Percentiles rank a stretch among this genome's conserved stretches.
Conservation (phyloP, 352 stramenopile genomes). For the Phytophthora colocasiae region DNA sequence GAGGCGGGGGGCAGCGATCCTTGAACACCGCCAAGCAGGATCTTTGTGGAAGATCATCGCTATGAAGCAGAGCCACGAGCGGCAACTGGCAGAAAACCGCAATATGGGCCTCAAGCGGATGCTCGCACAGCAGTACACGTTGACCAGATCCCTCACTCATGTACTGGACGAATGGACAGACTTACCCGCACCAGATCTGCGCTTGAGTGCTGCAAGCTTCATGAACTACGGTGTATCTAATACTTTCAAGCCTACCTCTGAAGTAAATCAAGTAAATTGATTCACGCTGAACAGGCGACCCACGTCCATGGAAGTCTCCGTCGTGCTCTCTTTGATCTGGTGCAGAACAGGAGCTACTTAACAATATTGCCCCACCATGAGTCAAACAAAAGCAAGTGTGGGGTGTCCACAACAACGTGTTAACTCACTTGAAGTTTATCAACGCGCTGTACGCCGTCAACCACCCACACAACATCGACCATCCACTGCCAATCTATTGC, state of each 20-base stretch:
- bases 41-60: conserved; percentile 35
- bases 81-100: conserved; percentile 20
- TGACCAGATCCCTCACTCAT: conserved; percentile 20
- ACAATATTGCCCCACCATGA: no score
- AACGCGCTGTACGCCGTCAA: neutral
- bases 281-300: neutral
- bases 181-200: conserved; percentile 11
- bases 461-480: neutral
- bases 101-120: conserved; percentile 28
- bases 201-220: neutral
- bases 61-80: conserved; percentile 22
- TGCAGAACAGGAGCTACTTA: no score
- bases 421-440: neutral
- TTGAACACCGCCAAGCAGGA: neutral
- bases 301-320: neutral
- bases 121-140: conserved; percentile 19
- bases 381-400: no score
- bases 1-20: neutral
- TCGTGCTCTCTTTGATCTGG: neutral
- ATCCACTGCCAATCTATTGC: conserved; percentile 39
- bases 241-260: no score
- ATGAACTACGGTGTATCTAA: neutral
- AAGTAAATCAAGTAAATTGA: no score
- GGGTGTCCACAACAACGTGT: no score
- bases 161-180: conserved; percentile 20